Base-by-base conservation (phyloP, 495 filamentous ascomycete genomes). In the Bathelium albidoporum region DNA sequence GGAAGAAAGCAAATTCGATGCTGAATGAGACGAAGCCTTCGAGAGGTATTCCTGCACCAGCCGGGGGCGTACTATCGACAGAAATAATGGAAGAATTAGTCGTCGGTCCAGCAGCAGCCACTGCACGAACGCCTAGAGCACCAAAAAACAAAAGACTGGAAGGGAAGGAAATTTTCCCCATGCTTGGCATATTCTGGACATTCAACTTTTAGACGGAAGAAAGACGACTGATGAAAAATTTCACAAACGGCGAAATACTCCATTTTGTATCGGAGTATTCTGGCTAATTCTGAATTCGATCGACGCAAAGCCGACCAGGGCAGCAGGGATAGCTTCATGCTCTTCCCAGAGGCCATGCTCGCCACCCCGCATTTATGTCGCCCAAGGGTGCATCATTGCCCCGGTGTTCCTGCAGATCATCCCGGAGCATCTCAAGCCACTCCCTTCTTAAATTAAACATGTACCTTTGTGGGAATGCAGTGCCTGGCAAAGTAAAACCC, bases 1-100 rank as follows among this genome's bases (percentile, higher is more conserved):
- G 84, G 65, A 85, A 86, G 60, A 77, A 84, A 1, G 81, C 73
- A 58, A 85, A 82, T 70, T 87, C 83, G 65, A 87, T 84, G 5
- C 81, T 83, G 69, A 76, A 86, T 62, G 80, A 81, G 52, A 85
- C 78, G 66, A 83, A 86, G 24, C 76, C 73, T 45, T 83, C 78
- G 16, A 75, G 34, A 7, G 81, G 75, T 2, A 73, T 69, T 59
- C 73, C 76, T 36, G 74, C 74, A 60, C 64, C 66, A 20, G 63
- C 24, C n/a, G 65, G 62, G 10, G 64, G 45, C n/a, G 9, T 41
- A 18, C 16, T 28, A 44, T 22, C 45, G 10, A 67, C 65, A 29
- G 65, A 53, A 26, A 64, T 59, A 3, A 34, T 45, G n/a, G 63
- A 65, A 10, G 58, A 32, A 39, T 24, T 24, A 2, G n/a, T 24